Base-by-base conservation (phyloP, 2,329 filamentous ascomycete species). In the Colletotrichum phormii region DNA sequence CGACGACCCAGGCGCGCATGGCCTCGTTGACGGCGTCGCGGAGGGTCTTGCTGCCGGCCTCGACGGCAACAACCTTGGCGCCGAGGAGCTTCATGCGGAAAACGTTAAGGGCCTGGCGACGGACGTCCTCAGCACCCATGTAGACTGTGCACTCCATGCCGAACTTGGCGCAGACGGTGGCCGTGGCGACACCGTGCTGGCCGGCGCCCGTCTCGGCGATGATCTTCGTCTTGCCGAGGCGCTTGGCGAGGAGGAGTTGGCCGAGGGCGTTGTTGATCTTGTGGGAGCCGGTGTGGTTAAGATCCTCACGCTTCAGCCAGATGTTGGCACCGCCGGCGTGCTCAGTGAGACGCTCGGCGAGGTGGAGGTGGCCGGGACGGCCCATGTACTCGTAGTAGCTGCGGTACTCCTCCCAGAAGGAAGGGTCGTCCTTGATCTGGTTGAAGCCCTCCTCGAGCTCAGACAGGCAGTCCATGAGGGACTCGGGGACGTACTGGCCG, bases 191-290 rank as follows among this genome's bases (percentile, higher is more conserved):
- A 86, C 97, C 97, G 84, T 99, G 97, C 85, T 99, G 97, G 22
- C 97, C 97, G 66, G 97, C 97, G 77, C 97, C 97, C 18, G 97
- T 99, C 86, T 99, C 97, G 61, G 97, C 97, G 77, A 99, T 99
- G 78, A 99, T 98, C 82, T 95, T 93, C 6, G 92, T 98, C 89
- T 99, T 99, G 63, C 97, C 97, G 61, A 99, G 85, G 74, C 95
- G 89, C 77, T 89, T 89, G 1, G 97, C 97, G 51, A 99, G 86
- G 15, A 99, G 89, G 61, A 98, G 91, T 83, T 99, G 97, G 2
- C 97, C 97, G 9, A 99, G 87, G 0, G 97, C 97, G 79, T 99
- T 99, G 88, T 99, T 99, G 88, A 99, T 98, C 89, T 99, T 99
- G 89, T 99, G 97, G 75, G 94, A 97, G 76, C 97, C 97, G 9